phyloP scores from a whole-genome alignment of 768 basidiomycete genomes.

The Lentinula sp. region DNA sequence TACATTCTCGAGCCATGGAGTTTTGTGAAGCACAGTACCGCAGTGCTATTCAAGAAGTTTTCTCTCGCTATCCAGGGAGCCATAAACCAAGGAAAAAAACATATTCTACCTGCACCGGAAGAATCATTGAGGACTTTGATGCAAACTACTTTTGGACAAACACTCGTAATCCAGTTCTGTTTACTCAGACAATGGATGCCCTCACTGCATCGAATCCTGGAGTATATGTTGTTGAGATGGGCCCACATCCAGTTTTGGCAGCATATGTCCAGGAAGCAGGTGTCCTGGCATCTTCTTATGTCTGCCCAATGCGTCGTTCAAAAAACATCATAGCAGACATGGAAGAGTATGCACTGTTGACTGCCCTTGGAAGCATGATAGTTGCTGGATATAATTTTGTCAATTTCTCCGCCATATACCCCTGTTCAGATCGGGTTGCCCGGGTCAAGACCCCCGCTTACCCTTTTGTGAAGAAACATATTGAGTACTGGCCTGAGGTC shows the following conservation, averaged over 20 bases:
- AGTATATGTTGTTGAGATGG: slow-evolving; percentile 29
- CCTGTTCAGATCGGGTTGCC: too few relatives aligned
- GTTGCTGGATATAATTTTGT: slow-evolving; percentile 22
- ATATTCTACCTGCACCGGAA: slow-evolving; percentile 32
- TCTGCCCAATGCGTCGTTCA: slow-evolving; percentile 20
- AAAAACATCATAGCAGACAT: slow-evolving; percentile 12
- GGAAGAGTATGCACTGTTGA: slow-evolving; percentile 21
- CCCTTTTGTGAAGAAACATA: slow-evolving; percentile 22
- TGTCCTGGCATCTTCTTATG: slow-evolving; percentile 10
- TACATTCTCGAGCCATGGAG: slow-evolving; percentile 34
- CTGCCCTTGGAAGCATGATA: slow-evolving; percentile 21
- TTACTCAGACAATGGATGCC: slow-evolving; percentile 23
- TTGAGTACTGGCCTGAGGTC: slow-evolving; percentile 15
- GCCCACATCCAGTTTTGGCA: slow-evolving; percentile 32
- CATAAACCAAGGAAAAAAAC: slow-evolving; percentile 20
- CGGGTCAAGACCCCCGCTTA: slow-evolving; percentile 19
- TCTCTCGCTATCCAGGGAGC: slow-evolving; percentile 23
- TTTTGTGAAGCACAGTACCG: slow-evolving; percentile 23
- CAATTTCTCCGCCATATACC: slow-evolving; percentile 21
- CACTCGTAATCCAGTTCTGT: slow-evolving; percentile 29
- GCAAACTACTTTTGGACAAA: slow-evolving; percentile 37
- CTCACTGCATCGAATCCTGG: slow-evolving; percentile 14
- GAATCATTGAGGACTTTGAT: slow-evolving; percentile 17
- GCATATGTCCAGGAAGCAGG: slow-evolving; percentile 22
- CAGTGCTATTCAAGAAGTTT: slow-evolving; percentile 22